Evolutionary conservation across 2,329 filamentous ascomycete genomes (phyloP).

Genomic region (Alternaria incomplexa): DNA sequence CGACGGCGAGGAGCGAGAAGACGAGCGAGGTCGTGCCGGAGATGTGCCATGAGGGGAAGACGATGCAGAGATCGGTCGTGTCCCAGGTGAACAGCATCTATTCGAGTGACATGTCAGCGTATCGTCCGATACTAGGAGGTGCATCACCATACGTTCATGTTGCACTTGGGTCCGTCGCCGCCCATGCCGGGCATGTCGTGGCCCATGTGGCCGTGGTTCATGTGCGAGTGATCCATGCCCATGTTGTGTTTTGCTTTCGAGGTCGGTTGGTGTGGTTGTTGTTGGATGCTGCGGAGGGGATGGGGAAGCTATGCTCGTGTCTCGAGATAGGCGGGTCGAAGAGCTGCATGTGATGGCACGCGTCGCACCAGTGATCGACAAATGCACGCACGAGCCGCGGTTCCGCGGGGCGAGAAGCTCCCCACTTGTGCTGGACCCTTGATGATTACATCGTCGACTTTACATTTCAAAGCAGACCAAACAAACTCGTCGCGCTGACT

Average conservation of each 20-base stretch:
- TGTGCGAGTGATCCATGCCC: constrained; percentile 50
- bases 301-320: constrained; percentile 4
- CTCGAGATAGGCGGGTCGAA: constrained; percentile 3
- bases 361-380: constrained; percentile 28
- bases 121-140: constrained; percentile 1
- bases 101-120: neutral
- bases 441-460: constrained; percentile 5
- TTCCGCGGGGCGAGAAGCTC: constrained; percentile 14
- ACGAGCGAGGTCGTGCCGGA: constrained; percentile 75
- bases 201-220: constrained; percentile 57
- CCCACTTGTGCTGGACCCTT: constrained; percentile 3
- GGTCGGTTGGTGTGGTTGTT: neutral
- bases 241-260: constrained; percentile 9
- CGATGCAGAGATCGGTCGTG: constrained; percentile 90
- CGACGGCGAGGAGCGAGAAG: constrained; percentile 80
- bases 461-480: neutral
- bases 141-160: constrained; percentile 76
- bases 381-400: constrained; percentile 24
- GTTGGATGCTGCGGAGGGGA: neutral
- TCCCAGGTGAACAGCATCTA: constrained; percentile 99
- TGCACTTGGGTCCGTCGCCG: constrained; percentile 68
- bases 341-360: constrained; percentile 5
- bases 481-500: neutral
- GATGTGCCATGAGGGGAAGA: constrained; percentile 92
- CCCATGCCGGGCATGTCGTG: constrained; percentile 61